phyloP scores from a whole-genome alignment of 1,139 yeast species.

The Oligophagozyma castellii region DNA sequence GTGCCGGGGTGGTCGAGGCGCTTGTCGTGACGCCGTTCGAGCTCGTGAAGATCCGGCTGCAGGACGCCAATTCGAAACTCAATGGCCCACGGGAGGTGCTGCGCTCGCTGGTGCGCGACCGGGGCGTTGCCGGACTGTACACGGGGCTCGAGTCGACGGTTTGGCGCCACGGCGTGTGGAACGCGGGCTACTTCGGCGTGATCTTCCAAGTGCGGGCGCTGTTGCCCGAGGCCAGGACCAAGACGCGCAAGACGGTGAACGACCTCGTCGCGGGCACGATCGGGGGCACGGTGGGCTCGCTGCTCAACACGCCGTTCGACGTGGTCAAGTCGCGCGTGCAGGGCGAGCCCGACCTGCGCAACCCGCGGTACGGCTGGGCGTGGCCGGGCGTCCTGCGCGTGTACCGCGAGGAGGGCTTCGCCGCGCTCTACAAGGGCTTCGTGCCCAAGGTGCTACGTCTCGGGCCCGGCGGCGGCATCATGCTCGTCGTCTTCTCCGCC shows the following conservation, averaged over 20 bases:
- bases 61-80: constrained; percentile 73
- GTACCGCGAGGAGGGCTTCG: constrained; percentile 78
- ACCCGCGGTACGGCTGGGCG: constrained; percentile 75
- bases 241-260: constrained; percentile 62
- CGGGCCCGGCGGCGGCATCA: constrained; percentile 98
- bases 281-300: constrained; percentile 95
- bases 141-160: constrained; percentile 93
- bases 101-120: constrained; percentile 50
- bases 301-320: constrained; percentile 91
- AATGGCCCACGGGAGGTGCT: constrained; percentile 80
- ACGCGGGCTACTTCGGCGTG: constrained; percentile 95
- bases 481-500: constrained; percentile 86
- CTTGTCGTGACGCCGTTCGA: constrained; percentile 96
- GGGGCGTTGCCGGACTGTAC: constrained; percentile 77
- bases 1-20: constrained; percentile 95
- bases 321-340: constrained; percentile 97
- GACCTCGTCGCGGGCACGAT: constrained; percentile 86
- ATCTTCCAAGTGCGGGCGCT: constrained; percentile 73
- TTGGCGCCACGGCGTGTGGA: constrained; percentile 96
- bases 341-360: constrained; percentile 24
- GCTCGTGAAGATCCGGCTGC: constrained; percentile 72
- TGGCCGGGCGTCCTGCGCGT: constrained; percentile 66
- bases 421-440: constrained; percentile 86
- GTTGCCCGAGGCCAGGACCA: constrained; percentile 64
- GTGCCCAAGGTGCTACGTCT: constrained; percentile 92